phyloP scores from a whole-genome alignment of 139 green algal genomes.

The Volvox africanus region DNA sequence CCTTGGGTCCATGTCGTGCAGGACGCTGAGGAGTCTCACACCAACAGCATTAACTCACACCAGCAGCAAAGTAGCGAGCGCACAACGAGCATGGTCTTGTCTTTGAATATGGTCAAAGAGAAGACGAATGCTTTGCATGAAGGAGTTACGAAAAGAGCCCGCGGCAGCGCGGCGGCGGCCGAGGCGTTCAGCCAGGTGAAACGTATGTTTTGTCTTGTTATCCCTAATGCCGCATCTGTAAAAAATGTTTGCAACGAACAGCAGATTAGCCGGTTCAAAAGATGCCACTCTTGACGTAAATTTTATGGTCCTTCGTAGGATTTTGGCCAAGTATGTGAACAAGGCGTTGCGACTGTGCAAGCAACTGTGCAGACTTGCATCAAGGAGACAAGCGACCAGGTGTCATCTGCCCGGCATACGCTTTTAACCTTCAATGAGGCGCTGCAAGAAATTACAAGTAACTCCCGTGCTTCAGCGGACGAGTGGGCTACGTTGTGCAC shows the following conservation, averaged over 20 bases:
- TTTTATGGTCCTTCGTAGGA: background rate
- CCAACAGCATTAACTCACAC: background rate
- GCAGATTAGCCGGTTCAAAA: too few relatives aligned
- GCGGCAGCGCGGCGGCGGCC: background rate
- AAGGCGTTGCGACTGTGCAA: background rate
- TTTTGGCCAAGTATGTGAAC: background rate
- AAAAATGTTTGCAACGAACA: too few relatives aligned
- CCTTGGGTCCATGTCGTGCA: background rate
- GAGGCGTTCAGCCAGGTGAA: background rate
- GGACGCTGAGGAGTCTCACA: background rate
- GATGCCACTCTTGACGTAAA: too few relatives aligned
- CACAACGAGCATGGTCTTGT: background rate
- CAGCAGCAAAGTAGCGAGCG: background rate
- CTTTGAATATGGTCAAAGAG: background rate
- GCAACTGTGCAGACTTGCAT: background rate
- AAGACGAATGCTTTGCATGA: background rate
- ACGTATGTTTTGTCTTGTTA: background rate
- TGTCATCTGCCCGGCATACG: background rate
- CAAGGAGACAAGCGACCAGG: background rate
- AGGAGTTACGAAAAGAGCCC: background rate
- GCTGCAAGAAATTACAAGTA: background rate
- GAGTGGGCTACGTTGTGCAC: background rate
- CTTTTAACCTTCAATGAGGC: background rate
- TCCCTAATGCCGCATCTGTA: background rate
- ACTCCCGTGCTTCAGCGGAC: background rate